Evolutionary conservation across 768 basidiomycete species (phyloP).

Genomic region (Cantharellus anzutake): DNA sequence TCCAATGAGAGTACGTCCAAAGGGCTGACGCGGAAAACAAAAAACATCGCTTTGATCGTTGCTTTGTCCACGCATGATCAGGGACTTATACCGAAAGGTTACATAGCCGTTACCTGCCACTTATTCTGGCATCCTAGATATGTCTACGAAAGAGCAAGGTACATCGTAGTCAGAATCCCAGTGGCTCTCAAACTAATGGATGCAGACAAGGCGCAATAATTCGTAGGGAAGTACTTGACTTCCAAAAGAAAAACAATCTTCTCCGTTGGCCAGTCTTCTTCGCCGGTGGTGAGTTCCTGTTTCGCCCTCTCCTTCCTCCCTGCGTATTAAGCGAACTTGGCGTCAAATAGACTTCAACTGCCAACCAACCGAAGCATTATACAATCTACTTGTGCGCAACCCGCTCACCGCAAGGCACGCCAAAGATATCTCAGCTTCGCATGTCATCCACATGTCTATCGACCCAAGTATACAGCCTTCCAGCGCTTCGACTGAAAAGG

Average conservation of each 20-base stretch:
- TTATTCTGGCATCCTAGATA: constrained; percentile 90
- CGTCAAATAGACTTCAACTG: constrained; percentile 67
- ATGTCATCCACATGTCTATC: constrained; percentile 22
- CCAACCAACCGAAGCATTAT: constrained; percentile 60
- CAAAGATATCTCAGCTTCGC: constrained; percentile 35
- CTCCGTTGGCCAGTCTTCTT: constrained; percentile 61
- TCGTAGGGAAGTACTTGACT: constrained; percentile 38
- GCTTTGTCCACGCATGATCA: constrained; percentile 31
- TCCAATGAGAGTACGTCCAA: constrained; percentile 13
- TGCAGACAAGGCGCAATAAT: constrained; percentile 62
- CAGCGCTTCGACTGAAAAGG: background rate
- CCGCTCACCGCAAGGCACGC: constrained; percentile 35
- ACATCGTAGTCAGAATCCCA: background rate
- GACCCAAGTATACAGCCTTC: constrained; percentile 4
- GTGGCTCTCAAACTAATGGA: too few species aligned
- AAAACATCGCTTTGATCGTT: constrained; percentile 62
- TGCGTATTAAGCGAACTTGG: background rate
- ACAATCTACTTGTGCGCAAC: constrained; percentile 53
- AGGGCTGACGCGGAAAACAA: constrained; percentile 50
- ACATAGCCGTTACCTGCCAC: constrained; percentile 77
- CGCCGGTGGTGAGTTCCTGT: constrained; percentile 45
- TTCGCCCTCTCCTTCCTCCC: background rate
- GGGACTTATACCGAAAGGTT: constrained; percentile 16
- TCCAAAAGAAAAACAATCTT: constrained; percentile 27
- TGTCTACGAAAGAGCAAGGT: constrained; percentile 72